Evolutionary conservation across 2,329 filamentous ascomycete species (phyloP), one percentile per base, ranked within the genome.

Genomic region (Penicillium vulpinum): DNA sequence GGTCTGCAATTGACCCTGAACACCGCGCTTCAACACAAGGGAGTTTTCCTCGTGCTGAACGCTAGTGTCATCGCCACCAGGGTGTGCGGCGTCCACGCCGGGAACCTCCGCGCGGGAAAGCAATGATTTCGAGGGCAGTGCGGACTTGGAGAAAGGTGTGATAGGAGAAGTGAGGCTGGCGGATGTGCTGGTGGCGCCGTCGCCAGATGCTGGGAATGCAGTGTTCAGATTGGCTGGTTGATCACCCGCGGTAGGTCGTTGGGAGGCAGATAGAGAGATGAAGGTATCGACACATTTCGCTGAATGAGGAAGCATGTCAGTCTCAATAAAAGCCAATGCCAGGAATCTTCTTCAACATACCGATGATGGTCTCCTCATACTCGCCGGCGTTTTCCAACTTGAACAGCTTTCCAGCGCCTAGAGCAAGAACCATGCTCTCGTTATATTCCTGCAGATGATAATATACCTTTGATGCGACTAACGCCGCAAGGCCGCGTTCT

Each of bases 401-500:
- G 82, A 99, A 97, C 48, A 96, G 87, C 73, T 97, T 91, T 59
- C 94, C 94, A 24, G 94, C 92, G 57, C 92, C 92, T 44, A 99
- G 85, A 62, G 94, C 94, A 77, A 99, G 97, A 51, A 91, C 90
- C 93, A 99, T 97, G 77, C 93, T 97, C 80, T 99, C 94, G 74
- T 97, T 94, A 81, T 99, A 99, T 75, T 94, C 94, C 78, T 97
- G 92, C 51, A 99, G 87, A 74, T 99, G 94, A 74, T 97, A 99
- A 81, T 97, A 99, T 66, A 97, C 92, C 83, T 99, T 99, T 67
- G 94, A 90, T 41, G 96, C 89, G 53, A 99, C 92, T 48, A 99
- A 84, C 52, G 94, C 94, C 54, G 94, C 94, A 55, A 99, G 88
- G 75, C 94, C 90, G 70, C 93, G 91, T 76, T 99, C 90, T 47